These are phyloP conservation scores for Casuarina equisetifolia DNA, from an alignment of 306 rosid species.

Conservation along the genomic window DNA sequence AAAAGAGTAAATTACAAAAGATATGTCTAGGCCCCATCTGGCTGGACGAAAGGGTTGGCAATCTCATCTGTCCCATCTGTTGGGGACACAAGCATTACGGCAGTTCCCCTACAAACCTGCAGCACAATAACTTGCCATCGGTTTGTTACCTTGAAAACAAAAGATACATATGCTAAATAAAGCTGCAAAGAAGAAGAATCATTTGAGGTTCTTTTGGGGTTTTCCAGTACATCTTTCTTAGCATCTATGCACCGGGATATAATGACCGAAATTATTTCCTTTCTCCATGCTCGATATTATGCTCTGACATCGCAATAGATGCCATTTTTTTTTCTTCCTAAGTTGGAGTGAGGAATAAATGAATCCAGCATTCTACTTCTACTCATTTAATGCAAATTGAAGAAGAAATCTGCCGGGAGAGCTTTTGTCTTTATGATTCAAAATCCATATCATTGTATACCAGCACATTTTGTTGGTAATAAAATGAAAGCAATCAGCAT, in stretches of 20 bases:
- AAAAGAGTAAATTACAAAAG: neutral
- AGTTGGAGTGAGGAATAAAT: neutral
- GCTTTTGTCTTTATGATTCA: neutral
- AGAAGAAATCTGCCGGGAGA: neutral
- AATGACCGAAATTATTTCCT: neutral
- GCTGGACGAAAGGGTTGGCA: constrained; percentile 90
- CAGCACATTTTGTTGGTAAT: neutral
- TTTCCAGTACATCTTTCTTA: neutral
- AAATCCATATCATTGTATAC: neutral
- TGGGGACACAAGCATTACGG: constrained; percentile 99
- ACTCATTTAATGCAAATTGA: neutral
- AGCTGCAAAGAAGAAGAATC: neutral
- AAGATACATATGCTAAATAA: neutral
- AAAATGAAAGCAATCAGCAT: neutral
- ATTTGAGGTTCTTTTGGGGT: neutral
- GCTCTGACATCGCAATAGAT: neutral
- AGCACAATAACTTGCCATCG: constrained; percentile 13
- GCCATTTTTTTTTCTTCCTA: neutral
- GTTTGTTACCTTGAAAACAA: constrained; percentile 5
- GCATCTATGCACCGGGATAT: neutral
- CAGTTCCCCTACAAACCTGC: constrained; percentile 99
- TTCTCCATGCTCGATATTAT: neutral
- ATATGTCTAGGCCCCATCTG: constrained; percentile 66
- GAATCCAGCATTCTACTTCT: neutral
- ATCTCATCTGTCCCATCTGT: constrained; percentile 98